Conservation (phyloP, 2,329 filamentous ascomycete species). For the Paracoccidioides brasiliensis region DNA sequence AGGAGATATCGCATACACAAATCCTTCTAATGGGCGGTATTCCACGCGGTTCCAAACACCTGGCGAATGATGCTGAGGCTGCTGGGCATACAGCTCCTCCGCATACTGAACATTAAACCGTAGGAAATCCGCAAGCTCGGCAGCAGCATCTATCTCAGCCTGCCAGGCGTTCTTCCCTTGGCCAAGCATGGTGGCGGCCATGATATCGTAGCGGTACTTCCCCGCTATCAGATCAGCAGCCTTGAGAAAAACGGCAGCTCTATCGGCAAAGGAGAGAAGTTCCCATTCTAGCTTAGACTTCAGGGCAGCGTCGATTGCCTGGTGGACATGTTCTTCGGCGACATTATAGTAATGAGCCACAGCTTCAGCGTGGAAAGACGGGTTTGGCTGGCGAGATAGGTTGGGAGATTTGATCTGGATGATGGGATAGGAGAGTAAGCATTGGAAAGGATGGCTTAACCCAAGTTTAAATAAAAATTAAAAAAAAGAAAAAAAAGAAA, state of each 20-base stretch:
- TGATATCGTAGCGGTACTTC: conserved; percentile 92
- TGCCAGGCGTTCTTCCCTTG: conserved; percentile 99
- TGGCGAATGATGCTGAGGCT: conserved; percentile 68
- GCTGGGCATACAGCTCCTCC: conserved; percentile 74
- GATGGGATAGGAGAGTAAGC: neutral
- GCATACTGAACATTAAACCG: conserved; percentile 79
- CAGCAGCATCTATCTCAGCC: conserved; percentile 93
- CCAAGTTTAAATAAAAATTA: too few relatives aligned
- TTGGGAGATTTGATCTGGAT: neutral
- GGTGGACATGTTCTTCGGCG: conserved; percentile 57
- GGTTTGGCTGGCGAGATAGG: conserved; percentile 52
- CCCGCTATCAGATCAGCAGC: conserved; percentile 77
- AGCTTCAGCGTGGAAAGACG: conserved; percentile 60
- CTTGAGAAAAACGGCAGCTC: conserved; percentile 88
- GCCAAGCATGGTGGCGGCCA: conserved; percentile 89
- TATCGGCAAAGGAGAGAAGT: conserved; percentile 71
- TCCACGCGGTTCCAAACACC: conserved; percentile 88
- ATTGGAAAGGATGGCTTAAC: neutral
- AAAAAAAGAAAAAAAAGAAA: neutral
- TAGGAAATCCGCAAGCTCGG: conserved; percentile 83
- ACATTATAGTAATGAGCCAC: conserved; percentile 80
- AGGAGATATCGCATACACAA: conserved; percentile 83
- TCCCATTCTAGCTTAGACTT: conserved; percentile 77
- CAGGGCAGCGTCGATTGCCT: conserved; percentile 71
- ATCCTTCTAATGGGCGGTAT: conserved; percentile 87